These are phyloP conservation scores for Aspergillus egyptiacus DNA, from an alignment of 495 filamentous ascomycete genomes.

Conservation along the genomic window DNA sequence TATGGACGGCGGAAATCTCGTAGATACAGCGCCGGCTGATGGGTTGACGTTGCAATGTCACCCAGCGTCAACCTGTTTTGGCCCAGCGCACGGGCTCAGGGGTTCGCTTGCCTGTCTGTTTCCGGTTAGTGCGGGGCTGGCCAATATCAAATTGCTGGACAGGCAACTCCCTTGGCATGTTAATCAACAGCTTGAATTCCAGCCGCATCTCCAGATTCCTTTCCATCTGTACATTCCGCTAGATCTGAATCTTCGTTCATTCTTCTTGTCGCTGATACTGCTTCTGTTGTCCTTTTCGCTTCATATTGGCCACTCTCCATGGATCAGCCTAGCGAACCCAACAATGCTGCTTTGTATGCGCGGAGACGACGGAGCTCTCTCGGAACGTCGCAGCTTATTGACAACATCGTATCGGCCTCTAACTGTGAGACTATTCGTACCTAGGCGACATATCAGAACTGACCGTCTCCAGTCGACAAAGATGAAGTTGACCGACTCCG, in stretches of 20 bases:
- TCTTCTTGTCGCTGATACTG: no score
- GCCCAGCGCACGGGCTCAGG: constrained; percentile 44
- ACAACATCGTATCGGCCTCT: constrained; percentile 90
- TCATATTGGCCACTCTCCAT: constrained; percentile 18
- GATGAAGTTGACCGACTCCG: constrained; percentile 93
- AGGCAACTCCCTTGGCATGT: constrained; percentile 12
- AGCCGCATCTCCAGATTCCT: constrained; percentile 5
- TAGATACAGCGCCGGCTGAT: constrained; percentile 41
- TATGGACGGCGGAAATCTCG: constrained; percentile 53
- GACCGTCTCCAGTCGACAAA: constrained; percentile 65
- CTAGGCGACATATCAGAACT: neutral
- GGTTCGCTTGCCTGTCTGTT: constrained; percentile 41
- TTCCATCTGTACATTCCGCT: neutral
- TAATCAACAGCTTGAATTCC: constrained; percentile 8
- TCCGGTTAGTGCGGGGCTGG: constrained; percentile 45
- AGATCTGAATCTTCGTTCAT: neutral
- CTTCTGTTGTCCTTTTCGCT: constrained; percentile 1
- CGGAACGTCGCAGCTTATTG: constrained; percentile 82
- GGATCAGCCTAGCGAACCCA: constrained; percentile 39
- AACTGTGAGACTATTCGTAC: constrained; percentile 63
- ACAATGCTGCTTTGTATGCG: constrained; percentile 45
- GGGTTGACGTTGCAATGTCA: constrained; percentile 63
- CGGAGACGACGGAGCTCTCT: constrained; percentile 51
- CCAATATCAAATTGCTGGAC: constrained; percentile 40
- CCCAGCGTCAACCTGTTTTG: no score